phyloP scores from a whole-genome alignment of 2,329 filamentous ascomycete genomes.

The Fusarium sp. region DNA sequence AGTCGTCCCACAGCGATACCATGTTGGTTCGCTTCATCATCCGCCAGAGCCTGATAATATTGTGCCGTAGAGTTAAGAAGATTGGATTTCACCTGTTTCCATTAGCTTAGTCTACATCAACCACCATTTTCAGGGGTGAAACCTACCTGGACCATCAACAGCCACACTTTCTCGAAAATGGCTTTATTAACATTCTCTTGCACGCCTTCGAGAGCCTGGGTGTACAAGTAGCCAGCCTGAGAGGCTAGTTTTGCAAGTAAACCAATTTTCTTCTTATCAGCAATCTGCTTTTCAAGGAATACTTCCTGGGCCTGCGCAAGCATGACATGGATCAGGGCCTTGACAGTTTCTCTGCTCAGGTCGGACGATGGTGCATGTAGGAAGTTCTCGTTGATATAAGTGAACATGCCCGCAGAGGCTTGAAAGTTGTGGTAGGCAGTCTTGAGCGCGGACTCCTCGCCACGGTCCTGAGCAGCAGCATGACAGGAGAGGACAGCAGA shows the following conservation, averaged over 20 bases:
- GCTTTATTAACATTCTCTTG: conserved; percentile 93
- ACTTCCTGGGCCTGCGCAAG: conserved; percentile 97
- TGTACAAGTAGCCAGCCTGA: conserved; percentile 89
- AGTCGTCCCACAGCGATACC: conserved; percentile 87
- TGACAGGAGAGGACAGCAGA: conserved; percentile 96
- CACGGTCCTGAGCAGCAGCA: conserved; percentile 90
- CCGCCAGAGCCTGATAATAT: conserved; percentile 92
- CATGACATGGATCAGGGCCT: conserved; percentile 92
- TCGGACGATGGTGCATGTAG: conserved; percentile 97
- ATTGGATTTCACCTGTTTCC: conserved; percentile 77
- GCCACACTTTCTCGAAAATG: conserved; percentile 95
- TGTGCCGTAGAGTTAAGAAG: conserved; percentile 89
- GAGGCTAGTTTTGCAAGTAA: conserved; percentile 93
- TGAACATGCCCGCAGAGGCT: conserved; percentile 98
- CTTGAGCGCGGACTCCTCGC: conserved; percentile 93
- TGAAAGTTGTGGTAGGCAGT: conserved; percentile 98
- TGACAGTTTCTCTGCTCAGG: conserved; percentile 93
- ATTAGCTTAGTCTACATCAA: conserved; percentile 29
- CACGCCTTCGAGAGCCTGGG: conserved; percentile 87
- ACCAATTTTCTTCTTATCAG: conserved; percentile 92
- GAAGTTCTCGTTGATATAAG: conserved; percentile 99
- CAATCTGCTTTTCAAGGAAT: conserved; percentile 95
- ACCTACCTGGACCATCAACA: conserved; percentile 80
- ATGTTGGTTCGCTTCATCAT: conserved; percentile 89
- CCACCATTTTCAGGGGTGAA: background rate